Base-by-base conservation (phyloP, 2,329 filamentous ascomycete genomes). In the Aspergillus sp. region DNA sequence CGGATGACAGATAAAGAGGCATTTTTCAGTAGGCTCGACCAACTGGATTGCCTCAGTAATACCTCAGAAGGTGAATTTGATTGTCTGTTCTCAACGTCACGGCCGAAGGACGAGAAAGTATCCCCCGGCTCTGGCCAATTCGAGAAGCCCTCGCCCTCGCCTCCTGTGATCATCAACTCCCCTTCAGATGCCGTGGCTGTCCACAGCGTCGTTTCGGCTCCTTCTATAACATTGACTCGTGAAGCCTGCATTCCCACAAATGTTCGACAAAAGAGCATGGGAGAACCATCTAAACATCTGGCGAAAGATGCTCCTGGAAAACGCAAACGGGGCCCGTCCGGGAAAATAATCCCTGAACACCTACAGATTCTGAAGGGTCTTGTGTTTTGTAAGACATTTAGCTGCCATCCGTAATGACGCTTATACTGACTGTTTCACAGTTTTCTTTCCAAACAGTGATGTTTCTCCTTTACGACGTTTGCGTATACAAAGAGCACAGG, bases 361-460 rank as follows among this genome's bases (percentile, higher is more conserved):
- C 73, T 83, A 55, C 81, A 83, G 62, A 80, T 90, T 5, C 87
- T 92, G 68, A 80, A 76, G 44, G 81, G 76, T 0, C 71, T 89
- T n/a, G 71, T 76, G 0, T 88, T 91, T 62, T 90, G 77, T 79
- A 52, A 57, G 76, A 68, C 5, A 5, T 24, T n/a, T 39, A 11
- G 34, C 5, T 15, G 15, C 22, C 1, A 18, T 20, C 41, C 17
- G 9, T 48, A 20, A 17, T n/a, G n/a, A 36, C 30, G 30, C 30
- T 44, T 9, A 18, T 12, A 17, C 15, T 45, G 20, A 34, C 36
- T 5, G 5, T 11, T 12, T 17, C 44, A 54, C 26, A 81, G 79
- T 85, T 74, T 96, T 95, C 70, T 85, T 96, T 5, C 93, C 92
- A 0, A 89, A 95, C 63, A 85, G 91, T 62, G 88, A 93, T 61